Conservation (phyloP, 768 basidiomycete genomes). For the Boletellus ananas region DNA sequence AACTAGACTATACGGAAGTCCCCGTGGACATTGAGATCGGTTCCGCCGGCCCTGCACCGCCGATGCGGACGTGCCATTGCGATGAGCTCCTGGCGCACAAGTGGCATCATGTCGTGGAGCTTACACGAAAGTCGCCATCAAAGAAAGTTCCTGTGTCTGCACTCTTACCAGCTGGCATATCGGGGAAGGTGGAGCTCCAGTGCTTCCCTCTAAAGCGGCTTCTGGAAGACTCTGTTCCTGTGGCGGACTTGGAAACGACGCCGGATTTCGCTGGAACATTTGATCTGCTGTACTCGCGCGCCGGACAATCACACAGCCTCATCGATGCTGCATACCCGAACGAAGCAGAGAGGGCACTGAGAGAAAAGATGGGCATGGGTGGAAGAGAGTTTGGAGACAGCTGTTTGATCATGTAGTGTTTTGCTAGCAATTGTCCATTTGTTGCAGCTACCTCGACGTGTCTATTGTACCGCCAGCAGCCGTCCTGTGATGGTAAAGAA, state of each 20-base stretch:
- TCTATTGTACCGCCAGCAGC: constrained; percentile 5
- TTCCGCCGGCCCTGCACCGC: constrained; percentile 3
- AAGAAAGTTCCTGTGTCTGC: constrained; percentile 27
- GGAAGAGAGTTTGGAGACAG: background rate
- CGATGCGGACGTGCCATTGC: constrained; percentile 20
- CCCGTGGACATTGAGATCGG: constrained; percentile 19
- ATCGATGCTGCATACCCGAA: too few species aligned
- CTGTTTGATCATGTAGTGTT: background rate
- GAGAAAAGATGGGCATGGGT: background rate
- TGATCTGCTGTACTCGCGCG: constrained; percentile 25
- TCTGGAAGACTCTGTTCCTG: constrained; percentile 5
- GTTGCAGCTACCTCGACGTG: too few species aligned
- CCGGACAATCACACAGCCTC: constrained; percentile 9
- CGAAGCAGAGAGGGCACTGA: too few species aligned
- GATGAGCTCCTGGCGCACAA: constrained; percentile 20
- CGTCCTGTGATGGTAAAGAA: constrained; percentile 1
- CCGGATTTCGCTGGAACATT: constrained; percentile 21
- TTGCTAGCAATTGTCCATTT: too few species aligned
- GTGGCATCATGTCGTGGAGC: constrained; percentile 27
- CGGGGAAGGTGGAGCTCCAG: constrained; percentile 25
- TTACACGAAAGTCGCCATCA: constrained; percentile 21
- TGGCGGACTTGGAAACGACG: constrained; percentile 13
- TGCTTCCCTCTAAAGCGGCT: constrained; percentile 20
- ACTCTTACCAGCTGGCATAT: constrained; percentile 24
- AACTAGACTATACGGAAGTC: constrained; percentile 23